A percentile compares a stretch with the other conserved stretches of the same genome.
Evolutionary conservation across 768 basidiomycete species (phyloP).

Genomic region (Russula abietina): DNA sequence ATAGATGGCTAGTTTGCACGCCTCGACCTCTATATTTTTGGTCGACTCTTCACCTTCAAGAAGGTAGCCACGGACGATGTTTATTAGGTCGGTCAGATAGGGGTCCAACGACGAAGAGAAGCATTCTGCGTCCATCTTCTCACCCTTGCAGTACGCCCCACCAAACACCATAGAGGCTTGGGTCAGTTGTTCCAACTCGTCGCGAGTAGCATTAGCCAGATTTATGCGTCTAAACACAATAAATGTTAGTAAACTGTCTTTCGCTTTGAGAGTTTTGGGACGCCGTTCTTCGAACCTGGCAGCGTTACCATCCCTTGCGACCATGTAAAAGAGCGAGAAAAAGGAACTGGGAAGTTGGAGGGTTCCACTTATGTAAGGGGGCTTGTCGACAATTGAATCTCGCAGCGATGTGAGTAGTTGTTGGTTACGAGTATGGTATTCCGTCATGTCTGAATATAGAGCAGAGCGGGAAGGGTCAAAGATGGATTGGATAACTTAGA

Average conservation of each 20-base stretch:
- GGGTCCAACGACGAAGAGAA: not conserved
- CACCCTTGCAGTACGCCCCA: not conserved
- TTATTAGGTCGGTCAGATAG: not conserved
- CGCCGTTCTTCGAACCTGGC: not conserved
- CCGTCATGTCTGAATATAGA: too few species aligned
- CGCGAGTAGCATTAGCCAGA: not conserved
- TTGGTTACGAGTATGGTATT: too few species aligned
- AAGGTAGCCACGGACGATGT: not conserved
- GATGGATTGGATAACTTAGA: too few species aligned
- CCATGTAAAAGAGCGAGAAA: too few species aligned
- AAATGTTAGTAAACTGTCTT: not conserved
- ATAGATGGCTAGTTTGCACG: not conserved
- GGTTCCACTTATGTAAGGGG: too few species aligned
- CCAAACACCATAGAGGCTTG: not conserved
- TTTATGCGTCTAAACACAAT: not conserved
- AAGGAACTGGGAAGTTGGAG: too few species aligned
- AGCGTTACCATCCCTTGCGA: not conserved
- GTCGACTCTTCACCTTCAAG: not conserved
- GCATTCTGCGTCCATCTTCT: not conserved
- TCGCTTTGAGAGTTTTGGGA: not conserved
- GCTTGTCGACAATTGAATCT: too few species aligned
- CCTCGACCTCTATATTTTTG: not conserved
- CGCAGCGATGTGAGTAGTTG: too few species aligned
- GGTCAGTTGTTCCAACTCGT: not conserved
- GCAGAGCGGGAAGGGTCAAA: too few species aligned